Base-by-base conservation (phyloP, 306 rosid species). In the Lotus japonicus region DNA sequence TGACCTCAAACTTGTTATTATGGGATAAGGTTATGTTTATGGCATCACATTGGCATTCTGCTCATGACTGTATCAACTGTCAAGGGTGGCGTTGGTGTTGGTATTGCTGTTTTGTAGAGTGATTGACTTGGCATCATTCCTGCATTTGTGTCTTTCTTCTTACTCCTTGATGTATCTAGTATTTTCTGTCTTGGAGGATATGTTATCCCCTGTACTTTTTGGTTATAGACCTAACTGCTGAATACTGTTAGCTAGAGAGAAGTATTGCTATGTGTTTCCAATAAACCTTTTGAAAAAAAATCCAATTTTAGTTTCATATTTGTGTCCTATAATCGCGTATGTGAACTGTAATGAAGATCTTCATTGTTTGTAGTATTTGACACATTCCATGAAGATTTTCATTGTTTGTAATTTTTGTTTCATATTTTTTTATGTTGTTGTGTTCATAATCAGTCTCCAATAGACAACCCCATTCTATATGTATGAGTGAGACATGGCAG, bases 391-490 rank as follows among this genome's bases (percentile, higher is more conserved):
- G 35, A n/a, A n/a, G n/a, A n/a, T n/a, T n/a, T n/a, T n/a, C n/a
- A n/a, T n/a, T n/a, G n/a, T n/a, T n/a, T n/a, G n/a, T n/a, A n/a
- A n/a, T n/a, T n/a, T n/a, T n/a, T n/a, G n/a, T n/a, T n/a, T n/a
- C n/a, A n/a, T n/a, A n/a, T n/a, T n/a, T n/a, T n/a, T n/a, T n/a
- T n/a, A n/a, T n/a, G n/a, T n/a, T n/a, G n/a, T 45, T 6, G n/a
- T 36, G 46, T 6, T 8, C 11, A 60, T 42, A 61, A 52, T 52
- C 33, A 46, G 18, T 39, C 38, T 10, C 55, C 58, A 55, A 5
- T 56, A 58, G 56, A 62, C 23, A 5, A 43, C 11, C 38, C 45
- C 70, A 9, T 70, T 70, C 17, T 17, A 57, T 65, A 71, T 45
- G 17, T 71, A 21, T 48, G 36, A 48, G 23, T 70, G 49, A 11